Evolutionary conservation across 805 yeast species (phyloP), one percentile per base, ranked within the genome.

Genomic region (Candida jianshihensis): DNA sequence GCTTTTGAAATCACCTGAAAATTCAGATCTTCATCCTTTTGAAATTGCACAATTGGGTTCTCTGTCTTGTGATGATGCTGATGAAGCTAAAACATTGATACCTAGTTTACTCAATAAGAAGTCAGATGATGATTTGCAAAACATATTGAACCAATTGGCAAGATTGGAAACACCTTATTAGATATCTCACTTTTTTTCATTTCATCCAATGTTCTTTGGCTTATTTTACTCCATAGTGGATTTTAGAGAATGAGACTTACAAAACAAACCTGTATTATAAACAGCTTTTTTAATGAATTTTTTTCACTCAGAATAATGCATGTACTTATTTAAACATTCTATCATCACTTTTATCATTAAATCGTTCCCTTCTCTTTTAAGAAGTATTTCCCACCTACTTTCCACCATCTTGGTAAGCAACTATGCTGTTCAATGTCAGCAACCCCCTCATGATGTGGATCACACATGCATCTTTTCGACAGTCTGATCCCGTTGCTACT

Each of bases 1-100:
- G 48, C 64, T 92, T 44, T 68, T 92, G 53, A 79, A 76, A 43
- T 65, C 80, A 19, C 76, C 81, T 33, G 95, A 85, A 46, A 81
- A 80, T 51, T 64, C 74, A 29, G 80, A 77, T 19, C 62, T 92
- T 50, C 98, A 92, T 65, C 97, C 98, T 1, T 92, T 92, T 59
- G 98, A 92, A 63, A 68, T 86, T 37, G 95, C 97, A 1, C 97
- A 92, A 61, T 38, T 68, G 39, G 90, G 94, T 0, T 85, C 95
- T 4, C 69, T 90, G 43, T 83, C 92, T 21, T 89, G 97, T 61
- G 98, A 90, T 54, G 97, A 90, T 44, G 88, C 95, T 6, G 98
- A 85, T 54, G 98, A 92, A 66, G 97, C 97, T 26, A 86, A 86
- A 61, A 85, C 96, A 14, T 69, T 92, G 52, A 81, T 92, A 40